Conservation (phyloP, 2,329 filamentous ascomycete species). For the Zasmidium cellare region DNA sequence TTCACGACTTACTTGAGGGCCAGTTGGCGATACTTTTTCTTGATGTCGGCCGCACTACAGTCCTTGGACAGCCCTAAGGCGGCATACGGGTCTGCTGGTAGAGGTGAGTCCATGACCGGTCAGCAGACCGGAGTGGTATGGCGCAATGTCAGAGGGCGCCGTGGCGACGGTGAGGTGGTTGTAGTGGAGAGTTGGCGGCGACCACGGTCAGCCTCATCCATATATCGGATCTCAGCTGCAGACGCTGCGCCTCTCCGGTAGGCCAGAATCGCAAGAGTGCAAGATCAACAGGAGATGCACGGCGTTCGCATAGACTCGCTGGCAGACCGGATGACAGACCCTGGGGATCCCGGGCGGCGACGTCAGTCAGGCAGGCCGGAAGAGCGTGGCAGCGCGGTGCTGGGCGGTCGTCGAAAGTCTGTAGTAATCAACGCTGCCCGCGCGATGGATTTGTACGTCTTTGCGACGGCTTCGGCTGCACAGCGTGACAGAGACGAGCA, state of each 20-base stretch:
- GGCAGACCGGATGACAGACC: background rate
- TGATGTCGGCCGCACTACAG: slow-evolving; percentile 78
- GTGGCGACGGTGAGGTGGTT: background rate
- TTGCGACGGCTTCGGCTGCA: background rate
- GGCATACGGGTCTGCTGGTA: slow-evolving; percentile 76
- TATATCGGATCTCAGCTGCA: background rate
- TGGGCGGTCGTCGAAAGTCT: too few relatives aligned
- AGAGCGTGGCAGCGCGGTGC: too few relatives aligned
- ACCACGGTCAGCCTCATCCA: background rate
- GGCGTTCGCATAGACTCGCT: background rate
- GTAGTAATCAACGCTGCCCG: too few relatives aligned
- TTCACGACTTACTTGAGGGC: slow-evolving; percentile 63
- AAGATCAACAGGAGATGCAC: slow-evolving; percentile 4
- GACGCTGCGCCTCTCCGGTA: background rate
- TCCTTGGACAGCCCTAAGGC: slow-evolving; percentile 71
- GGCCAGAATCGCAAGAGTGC: background rate
- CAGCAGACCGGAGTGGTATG: slow-evolving; percentile 14
- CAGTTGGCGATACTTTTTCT: slow-evolving; percentile 85
- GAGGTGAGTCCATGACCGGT: slow-evolving; percentile 22
- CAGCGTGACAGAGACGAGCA: background rate
- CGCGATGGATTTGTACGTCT: too few relatives aligned
- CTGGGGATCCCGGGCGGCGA: background rate
- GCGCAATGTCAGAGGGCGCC: slow-evolving; percentile 4
- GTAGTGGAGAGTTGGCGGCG: background rate
- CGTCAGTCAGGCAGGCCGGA: too few relatives aligned